A percentile compares a stretch with the other conserved stretches of the same genome.
phyloP scores from a whole-genome alignment of 2,329 filamentous ascomycete genomes.

The Lecanicillium sp. region DNA sequence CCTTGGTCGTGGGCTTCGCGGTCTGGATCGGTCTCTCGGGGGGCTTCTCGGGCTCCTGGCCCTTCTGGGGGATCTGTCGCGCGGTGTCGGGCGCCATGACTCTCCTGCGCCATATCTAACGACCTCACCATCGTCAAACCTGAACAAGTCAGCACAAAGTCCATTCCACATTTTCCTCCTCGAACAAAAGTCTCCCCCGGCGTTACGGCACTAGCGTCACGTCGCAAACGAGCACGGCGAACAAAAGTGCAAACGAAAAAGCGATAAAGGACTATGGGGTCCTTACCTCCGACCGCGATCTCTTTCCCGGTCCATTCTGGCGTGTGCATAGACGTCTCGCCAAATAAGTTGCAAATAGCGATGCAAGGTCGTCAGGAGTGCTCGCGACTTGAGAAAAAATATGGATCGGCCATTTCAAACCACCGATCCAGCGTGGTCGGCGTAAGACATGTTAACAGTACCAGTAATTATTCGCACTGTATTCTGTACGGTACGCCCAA shows the following conservation, averaged over 20 bases:
- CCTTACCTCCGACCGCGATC: conserved; percentile 12
- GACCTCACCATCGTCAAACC: conserved; percentile 55
- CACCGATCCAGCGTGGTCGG: background rate
- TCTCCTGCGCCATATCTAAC: conserved; percentile 54
- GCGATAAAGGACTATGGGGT: background rate
- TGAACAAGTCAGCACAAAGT: conserved; percentile 16
- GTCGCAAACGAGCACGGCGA: background rate
- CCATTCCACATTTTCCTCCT: background rate
- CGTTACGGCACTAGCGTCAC: too few species aligned
- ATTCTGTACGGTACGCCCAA: background rate
- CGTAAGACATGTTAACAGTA: too few species aligned
- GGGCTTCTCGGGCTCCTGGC: conserved; percentile 23
- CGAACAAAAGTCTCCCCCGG: too few species aligned
- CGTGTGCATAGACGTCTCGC: background rate
- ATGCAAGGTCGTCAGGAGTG: background rate
- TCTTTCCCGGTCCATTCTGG: conserved; percentile 10
- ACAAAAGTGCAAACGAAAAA: background rate
- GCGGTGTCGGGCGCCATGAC: conserved; percentile 51
- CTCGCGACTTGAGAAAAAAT: background rate
- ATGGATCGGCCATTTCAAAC: too few species aligned
- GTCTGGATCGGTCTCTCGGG: conserved; percentile 12
- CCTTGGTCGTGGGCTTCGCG: conserved; percentile 28
- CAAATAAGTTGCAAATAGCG: background rate
- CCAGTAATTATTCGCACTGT: background rate
- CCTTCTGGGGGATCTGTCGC: conserved; percentile 22